phyloP scores from a whole-genome alignment of 2,329 filamentous ascomycete species.

The Alternaria brassicicola region DNA sequence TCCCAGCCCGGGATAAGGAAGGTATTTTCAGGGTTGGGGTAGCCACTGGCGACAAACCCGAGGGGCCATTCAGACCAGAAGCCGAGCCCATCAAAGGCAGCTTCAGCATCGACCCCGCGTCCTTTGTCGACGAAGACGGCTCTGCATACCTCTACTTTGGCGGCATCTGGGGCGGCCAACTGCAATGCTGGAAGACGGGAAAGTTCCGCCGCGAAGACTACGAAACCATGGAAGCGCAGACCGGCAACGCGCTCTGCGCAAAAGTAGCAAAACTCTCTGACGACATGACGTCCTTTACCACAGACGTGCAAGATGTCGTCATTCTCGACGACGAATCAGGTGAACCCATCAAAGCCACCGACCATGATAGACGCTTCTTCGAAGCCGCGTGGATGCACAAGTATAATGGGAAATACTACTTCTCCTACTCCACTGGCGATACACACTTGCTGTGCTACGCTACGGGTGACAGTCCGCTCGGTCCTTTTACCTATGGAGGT shows the following conservation, averaged over 20 bases:
- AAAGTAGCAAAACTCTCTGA: conserved; percentile 68
- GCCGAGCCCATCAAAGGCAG: conserved; percentile 68
- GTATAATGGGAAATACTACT: conserved; percentile 72
- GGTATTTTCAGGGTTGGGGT: conserved; percentile 78
- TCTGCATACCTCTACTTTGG: conserved; percentile 75
- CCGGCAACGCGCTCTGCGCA: conserved; percentile 64
- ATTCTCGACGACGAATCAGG: conserved; percentile 68
- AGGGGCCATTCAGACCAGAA: conserved; percentile 73
- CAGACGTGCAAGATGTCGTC: conserved; percentile 63
- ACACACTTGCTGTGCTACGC: conserved; percentile 77
- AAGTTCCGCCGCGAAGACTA: conserved; percentile 59
- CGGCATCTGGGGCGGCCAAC: conserved; percentile 79
- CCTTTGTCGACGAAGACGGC: conserved; percentile 73
- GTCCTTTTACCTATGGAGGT: conserved; percentile 75
- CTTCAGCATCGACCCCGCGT: conserved; percentile 78
- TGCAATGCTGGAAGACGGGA: conserved; percentile 73
- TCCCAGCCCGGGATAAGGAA: conserved; percentile 73
- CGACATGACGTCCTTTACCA: conserved; percentile 69
- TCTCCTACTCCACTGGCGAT: conserved; percentile 79
- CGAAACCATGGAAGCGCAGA: conserved; percentile 35
- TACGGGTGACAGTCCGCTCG: conserved; percentile 66
- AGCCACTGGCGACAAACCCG: conserved; percentile 66
- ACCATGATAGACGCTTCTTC: conserved; percentile 78
- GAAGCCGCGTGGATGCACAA: conserved; percentile 84
- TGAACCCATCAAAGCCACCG: conserved; percentile 66